A percentile compares a stretch with the other conserved stretches of the same genome.
Conservation (phyloP, 495 filamentous ascomycete species). For the Aspergillus cavernicola region DNA sequence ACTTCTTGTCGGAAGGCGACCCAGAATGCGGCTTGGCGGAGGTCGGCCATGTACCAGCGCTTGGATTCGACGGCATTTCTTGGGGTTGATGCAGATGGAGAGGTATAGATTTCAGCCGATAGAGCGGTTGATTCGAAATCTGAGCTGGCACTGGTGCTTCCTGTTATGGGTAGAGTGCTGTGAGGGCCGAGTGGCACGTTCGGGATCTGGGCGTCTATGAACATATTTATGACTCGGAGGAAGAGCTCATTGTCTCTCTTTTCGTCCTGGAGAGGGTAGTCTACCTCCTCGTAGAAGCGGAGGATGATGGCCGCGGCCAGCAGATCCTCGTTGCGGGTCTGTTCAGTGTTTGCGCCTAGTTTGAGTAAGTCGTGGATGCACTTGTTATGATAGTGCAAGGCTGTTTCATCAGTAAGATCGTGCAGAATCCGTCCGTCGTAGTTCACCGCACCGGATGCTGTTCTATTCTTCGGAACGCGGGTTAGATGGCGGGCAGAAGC, state of each 20-base stretch:
- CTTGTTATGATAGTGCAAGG: slow-evolving; percentile 26
- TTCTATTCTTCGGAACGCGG: not conserved
- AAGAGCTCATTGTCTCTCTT: slow-evolving; percentile 6
- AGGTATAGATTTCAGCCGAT: not conserved
- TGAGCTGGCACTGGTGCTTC: not conserved
- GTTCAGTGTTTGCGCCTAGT: slow-evolving; percentile 15
- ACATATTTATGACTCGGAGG: not conserved
- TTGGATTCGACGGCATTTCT: not conserved
- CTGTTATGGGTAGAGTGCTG: not conserved
- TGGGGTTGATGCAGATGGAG: not conserved
- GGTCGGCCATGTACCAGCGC: slow-evolving; percentile 15
- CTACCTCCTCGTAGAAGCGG: slow-evolving; percentile 33
- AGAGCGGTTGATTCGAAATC: not conserved
- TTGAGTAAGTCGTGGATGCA: slow-evolving; percentile 24
- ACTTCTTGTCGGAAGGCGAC: slow-evolving; percentile 34
- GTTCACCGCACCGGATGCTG: not conserved
- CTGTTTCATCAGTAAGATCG: slow-evolving; percentile 17
- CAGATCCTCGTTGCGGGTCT: slow-evolving; percentile 24
- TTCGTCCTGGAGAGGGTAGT: slow-evolving; percentile 11
- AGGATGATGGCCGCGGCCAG: slow-evolving; percentile 29
- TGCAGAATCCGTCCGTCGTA: slow-evolving; percentile 7
- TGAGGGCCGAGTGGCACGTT: slow-evolving; percentile 15
- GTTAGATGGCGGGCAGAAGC: slow-evolving; percentile 22
- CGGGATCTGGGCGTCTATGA: slow-evolving; percentile 15
- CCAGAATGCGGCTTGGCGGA: slow-evolving; percentile 30